A percentile compares a stretch with the other conserved stretches of the same genome.
Conservation (phyloP, 192 early-diverging fungal genomes). For the Rhizophagus sp. region DNA sequence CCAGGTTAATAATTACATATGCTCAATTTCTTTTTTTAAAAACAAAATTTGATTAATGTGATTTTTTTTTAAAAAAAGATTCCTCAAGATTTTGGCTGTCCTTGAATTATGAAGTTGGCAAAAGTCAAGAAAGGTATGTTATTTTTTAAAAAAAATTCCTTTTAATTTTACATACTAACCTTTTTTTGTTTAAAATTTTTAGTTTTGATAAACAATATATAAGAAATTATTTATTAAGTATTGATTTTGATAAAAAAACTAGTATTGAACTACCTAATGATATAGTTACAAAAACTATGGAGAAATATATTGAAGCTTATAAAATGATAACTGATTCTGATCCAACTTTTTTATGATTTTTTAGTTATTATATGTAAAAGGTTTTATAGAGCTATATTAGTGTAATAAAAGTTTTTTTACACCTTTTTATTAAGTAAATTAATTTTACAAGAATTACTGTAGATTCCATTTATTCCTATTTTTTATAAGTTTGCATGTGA, state of each 20-base stretch:
- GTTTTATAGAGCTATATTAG: too few relatives aligned
- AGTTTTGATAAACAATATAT: conserved; percentile 98
- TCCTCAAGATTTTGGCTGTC: conserved; percentile 98
- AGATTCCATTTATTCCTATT: too few relatives aligned
- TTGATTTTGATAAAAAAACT: conserved; percentile 84
- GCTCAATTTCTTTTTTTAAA: too few relatives aligned
- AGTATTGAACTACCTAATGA: conserved; percentile 85
- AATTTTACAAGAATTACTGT: too few relatives aligned
- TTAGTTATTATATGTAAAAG: too few relatives aligned
- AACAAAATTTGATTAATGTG: too few relatives aligned
- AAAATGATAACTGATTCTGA: conserved; percentile 70
- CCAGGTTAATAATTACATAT: conserved; percentile 57
- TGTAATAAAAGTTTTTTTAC: too few relatives aligned
- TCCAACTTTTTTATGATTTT: conserved; percentile 24
- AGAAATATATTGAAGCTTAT: conserved; percentile 91
- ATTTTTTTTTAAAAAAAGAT: conserved; percentile 50
- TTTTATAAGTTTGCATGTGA: too few relatives aligned
- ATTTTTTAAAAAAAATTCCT: too few relatives aligned
- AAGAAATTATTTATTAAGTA: conserved; percentile 87
- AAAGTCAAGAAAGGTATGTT: conserved; percentile 61
- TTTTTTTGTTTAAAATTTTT: neutral
- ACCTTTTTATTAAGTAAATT: too few relatives aligned
- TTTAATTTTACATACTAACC: neutral
- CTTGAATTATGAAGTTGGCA: conserved; percentile 74
- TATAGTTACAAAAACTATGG: conserved; percentile 82